Conservation (phyloP, 2,329 filamentous ascomycete genomes). For the Trichoderma sp. region DNA sequence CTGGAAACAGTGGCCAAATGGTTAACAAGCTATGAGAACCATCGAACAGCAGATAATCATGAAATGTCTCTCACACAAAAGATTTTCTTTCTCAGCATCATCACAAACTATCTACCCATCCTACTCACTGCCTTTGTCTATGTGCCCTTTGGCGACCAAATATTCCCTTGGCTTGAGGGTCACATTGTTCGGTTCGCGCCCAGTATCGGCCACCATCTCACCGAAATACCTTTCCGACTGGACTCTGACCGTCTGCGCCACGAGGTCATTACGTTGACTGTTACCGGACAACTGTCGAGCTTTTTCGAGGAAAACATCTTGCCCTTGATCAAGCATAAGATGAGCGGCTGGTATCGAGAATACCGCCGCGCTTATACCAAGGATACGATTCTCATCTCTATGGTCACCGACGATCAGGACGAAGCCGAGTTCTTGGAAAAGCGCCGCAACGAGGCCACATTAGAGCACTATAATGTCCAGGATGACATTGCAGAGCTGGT, state of each 20-base stretch:
- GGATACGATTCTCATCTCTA: slow-evolving; percentile 49
- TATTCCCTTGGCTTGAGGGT: slow-evolving; percentile 67
- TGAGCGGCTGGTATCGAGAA: slow-evolving; percentile 47
- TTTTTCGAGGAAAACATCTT: slow-evolving; percentile 72
- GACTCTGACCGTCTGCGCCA: slow-evolving; percentile 67
- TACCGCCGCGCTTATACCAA: slow-evolving; percentile 38
- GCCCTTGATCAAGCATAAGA: slow-evolving; percentile 66
- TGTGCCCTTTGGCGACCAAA: slow-evolving; percentile 68
- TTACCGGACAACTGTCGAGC: slow-evolving; percentile 71
- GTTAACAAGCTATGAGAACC: slow-evolving; percentile 73
- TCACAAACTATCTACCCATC: slow-evolving; percentile 76
- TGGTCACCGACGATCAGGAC: slow-evolving; percentile 58
- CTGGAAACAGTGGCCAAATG: slow-evolving; percentile 63
- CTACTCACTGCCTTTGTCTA: slow-evolving; percentile 79
- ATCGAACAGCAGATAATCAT: slow-evolving; percentile 68
- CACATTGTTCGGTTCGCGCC: slow-evolving; percentile 53
- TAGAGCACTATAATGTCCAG: slow-evolving; percentile 71
- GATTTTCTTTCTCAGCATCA: slow-evolving; percentile 76
- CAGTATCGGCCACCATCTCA: slow-evolving; percentile 51
- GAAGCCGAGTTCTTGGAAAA: slow-evolving; percentile 65
- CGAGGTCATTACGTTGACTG: slow-evolving; percentile 74
- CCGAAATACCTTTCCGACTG: slow-evolving; percentile 59
- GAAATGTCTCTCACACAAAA: slow-evolving; percentile 72
- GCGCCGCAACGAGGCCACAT: slow-evolving; percentile 66
- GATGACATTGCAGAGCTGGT: slow-evolving; percentile 73